Percentiles rank a stretch among this genome's conserved stretches.
phyloP scores from a whole-genome alignment of 805 yeast species.

The Yarrowia sp. region DNA sequence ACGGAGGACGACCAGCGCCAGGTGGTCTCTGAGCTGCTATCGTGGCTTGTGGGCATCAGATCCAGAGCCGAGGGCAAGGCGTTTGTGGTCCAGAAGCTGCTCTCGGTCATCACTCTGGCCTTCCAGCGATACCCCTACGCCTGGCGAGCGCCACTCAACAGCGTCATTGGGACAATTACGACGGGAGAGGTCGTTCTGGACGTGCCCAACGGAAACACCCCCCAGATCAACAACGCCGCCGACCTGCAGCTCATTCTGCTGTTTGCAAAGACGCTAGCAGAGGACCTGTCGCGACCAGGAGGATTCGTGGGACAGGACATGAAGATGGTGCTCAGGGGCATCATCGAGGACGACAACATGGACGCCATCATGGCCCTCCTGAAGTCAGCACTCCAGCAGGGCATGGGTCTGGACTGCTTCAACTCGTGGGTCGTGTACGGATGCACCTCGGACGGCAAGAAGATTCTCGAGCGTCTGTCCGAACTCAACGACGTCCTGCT shows the following conservation, averaged over 20 bases:
- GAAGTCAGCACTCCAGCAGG: slow-evolving; percentile 4
- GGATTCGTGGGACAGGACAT: slow-evolving; percentile 16
- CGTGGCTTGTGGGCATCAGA: slow-evolving; percentile 30
- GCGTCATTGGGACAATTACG: slow-evolving; percentile 30
- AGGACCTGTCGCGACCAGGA: slow-evolving; percentile 32
- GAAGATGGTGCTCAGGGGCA: slow-evolving; percentile 11
- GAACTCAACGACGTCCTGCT: not conserved
- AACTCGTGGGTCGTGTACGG: slow-evolving; percentile 19
- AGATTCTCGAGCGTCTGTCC: not conserved
- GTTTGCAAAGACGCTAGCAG: slow-evolving; percentile 36
- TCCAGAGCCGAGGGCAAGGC: slow-evolving; percentile 28
- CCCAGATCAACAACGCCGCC: not conserved
- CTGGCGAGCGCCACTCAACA: slow-evolving; percentile 43
- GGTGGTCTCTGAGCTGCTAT: slow-evolving; percentile 31
- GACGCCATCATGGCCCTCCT: not conserved
- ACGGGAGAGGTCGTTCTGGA: not conserved
- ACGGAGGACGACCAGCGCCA: slow-evolving; percentile 25
- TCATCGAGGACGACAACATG: slow-evolving; percentile 26
- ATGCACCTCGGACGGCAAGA: slow-evolving; percentile 1
- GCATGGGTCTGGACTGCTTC: slow-evolving; percentile 12
- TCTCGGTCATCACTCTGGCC: slow-evolving; percentile 53
- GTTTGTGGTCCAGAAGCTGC: slow-evolving; percentile 56
- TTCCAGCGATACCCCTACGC: slow-evolving; percentile 43
- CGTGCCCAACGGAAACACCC: not conserved
- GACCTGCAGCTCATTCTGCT: slow-evolving; percentile 29